Evolutionary conservation across 768 basidiomycete species (phyloP).

Genomic region (Lactarius tabidus): DNA sequence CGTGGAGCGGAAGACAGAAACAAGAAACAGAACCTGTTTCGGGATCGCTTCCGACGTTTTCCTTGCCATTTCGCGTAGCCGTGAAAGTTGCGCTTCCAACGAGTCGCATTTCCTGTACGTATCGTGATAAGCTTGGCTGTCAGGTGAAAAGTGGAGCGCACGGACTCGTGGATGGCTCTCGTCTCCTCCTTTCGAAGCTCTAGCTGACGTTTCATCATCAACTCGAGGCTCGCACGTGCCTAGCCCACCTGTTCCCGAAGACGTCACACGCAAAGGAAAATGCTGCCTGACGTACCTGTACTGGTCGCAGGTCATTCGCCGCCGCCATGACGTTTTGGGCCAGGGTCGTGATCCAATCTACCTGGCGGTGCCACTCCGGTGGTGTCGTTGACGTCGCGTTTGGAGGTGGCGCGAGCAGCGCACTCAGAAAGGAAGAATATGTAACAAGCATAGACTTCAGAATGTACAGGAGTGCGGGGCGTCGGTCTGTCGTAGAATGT

Average conservation of each 20-base stretch:
- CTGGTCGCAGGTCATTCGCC: slow-evolving; percentile 84
- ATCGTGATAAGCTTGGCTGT: background rate
- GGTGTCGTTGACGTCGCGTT: slow-evolving; percentile 41
- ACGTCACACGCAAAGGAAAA: background rate
- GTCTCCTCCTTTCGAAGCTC: slow-evolving; percentile 74
- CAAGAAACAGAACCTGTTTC: slow-evolving; percentile 19
- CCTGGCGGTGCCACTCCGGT: slow-evolving; percentile 70
- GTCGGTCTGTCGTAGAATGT: slow-evolving; percentile 51
- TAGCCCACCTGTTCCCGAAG: slow-evolving; percentile 30
- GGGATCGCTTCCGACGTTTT: slow-evolving; percentile 14
- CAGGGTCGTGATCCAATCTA: slow-evolving; percentile 78
- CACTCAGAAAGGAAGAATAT: slow-evolving; percentile 68
- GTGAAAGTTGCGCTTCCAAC: slow-evolving; percentile 58
- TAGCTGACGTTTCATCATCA: slow-evolving; percentile 77
- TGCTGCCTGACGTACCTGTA: slow-evolving; percentile 53
- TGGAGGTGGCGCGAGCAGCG: slow-evolving; percentile 62
- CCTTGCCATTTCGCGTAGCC: slow-evolving; percentile 38
- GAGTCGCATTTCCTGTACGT: slow-evolving; percentile 64
- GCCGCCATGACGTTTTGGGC: slow-evolving; percentile 87
- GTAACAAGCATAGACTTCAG: slow-evolving; percentile 75
- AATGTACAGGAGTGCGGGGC: slow-evolving; percentile 66
- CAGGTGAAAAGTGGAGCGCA: slow-evolving; percentile 7
- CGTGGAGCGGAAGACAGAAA: background rate
- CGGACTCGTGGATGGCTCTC: slow-evolving; percentile 61
- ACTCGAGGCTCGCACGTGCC: slow-evolving; percentile 78